phyloP scores from a whole-genome alignment of 1,284 basidiomycete species.

The Filobasidium uniguttulatum region DNA sequence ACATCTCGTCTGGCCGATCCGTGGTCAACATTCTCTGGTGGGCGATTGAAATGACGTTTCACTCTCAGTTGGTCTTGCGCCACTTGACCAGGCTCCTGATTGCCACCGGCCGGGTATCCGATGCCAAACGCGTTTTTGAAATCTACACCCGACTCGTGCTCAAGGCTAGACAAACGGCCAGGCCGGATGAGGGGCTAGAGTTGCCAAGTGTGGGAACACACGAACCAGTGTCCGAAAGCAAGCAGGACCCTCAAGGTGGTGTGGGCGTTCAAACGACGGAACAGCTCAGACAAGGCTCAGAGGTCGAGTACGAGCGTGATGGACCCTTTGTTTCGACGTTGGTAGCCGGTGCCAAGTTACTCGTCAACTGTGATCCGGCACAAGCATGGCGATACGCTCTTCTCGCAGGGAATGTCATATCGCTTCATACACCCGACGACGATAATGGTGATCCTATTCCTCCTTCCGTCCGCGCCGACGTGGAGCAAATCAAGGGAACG shows the following conservation, averaged over 20 bases:
- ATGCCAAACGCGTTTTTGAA: constrained; percentile 61
- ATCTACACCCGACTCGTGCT: constrained; percentile 73
- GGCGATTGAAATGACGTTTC: constrained; percentile 81
- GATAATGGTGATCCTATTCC: background rate
- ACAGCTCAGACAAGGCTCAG: constrained; percentile 19
- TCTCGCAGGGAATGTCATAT: constrained; percentile 30
- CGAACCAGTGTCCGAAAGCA: constrained; percentile 22
- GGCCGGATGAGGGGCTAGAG: constrained; percentile 34
- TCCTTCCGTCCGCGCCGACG: constrained; percentile 16
- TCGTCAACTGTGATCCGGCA: constrained; percentile 37
- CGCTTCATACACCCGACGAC: constrained; percentile 7
- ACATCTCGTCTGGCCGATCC: constrained; percentile 10
- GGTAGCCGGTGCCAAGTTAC: constrained; percentile 58
- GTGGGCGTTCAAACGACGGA: constrained; percentile 23
- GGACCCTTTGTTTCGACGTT: constrained; percentile 61
- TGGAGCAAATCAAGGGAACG: constrained; percentile 34
- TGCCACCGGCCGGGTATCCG: constrained; percentile 44
- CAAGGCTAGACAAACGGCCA: constrained; percentile 54
- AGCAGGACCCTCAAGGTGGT: constrained; percentile 12
- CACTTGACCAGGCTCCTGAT: constrained; percentile 64
- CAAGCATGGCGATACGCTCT: constrained; percentile 34
- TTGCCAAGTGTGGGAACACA: constrained; percentile 22
- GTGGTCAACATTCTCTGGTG: constrained; percentile 62
- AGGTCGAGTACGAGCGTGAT: constrained; percentile 42
- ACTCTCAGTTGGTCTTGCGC: constrained; percentile 66